Conservation (phyloP, 2,329 filamentous ascomycete genomes). For the Hypoxylon sp. region DNA sequence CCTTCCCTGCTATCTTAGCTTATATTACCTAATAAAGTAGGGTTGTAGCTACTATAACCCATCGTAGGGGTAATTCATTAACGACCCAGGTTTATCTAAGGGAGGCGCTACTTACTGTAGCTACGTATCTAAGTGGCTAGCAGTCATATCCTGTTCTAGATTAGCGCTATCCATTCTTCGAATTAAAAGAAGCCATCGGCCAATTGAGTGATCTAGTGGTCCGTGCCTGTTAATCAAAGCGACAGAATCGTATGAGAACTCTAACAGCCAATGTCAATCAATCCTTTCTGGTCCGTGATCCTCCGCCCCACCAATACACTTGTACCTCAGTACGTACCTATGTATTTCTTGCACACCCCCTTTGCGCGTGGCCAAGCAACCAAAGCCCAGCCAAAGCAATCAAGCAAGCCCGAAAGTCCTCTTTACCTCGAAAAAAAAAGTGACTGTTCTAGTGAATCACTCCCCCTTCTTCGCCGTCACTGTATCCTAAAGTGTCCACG, state of each 20-base stretch:
- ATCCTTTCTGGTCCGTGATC: slow-evolving; percentile 14
- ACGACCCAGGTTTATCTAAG: slow-evolving; percentile 1
- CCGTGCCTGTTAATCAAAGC: slow-evolving; percentile 44
- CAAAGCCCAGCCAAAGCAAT: slow-evolving; percentile 35
- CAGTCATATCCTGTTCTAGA: slow-evolving; percentile 14
- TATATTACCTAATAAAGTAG: slow-evolving; percentile 7
- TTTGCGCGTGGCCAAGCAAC: slow-evolving; percentile 36
- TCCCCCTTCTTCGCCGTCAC: slow-evolving; percentile 42
- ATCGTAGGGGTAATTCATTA: not conserved
- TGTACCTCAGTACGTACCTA: slow-evolving; percentile 18
- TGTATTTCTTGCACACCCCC: slow-evolving; percentile 35
- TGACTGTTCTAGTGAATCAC: slow-evolving; percentile 31
- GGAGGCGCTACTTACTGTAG: slow-evolving; percentile 6
- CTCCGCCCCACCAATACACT: slow-evolving; percentile 11
- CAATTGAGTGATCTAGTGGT: slow-evolving; percentile 32
- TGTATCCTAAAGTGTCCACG: slow-evolving; percentile 29
- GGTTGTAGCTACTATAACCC: slow-evolving; percentile 1
- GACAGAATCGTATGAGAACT: slow-evolving; percentile 41
- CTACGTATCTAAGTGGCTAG: slow-evolving; percentile 26
- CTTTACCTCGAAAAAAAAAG: slow-evolving; percentile 31
- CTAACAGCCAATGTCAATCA: slow-evolving; percentile 45
- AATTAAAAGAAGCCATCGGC: slow-evolving; percentile 36
- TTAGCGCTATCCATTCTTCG: slow-evolving; percentile 35
- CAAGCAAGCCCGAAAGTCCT: slow-evolving; percentile 33
- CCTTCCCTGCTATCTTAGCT: slow-evolving; percentile 4